A percentile compares a stretch with the other conserved stretches of the same genome.
Conservation (phyloP, 1,284 basidiomycete genomes). For the Leccinum cinnamomeum region DNA sequence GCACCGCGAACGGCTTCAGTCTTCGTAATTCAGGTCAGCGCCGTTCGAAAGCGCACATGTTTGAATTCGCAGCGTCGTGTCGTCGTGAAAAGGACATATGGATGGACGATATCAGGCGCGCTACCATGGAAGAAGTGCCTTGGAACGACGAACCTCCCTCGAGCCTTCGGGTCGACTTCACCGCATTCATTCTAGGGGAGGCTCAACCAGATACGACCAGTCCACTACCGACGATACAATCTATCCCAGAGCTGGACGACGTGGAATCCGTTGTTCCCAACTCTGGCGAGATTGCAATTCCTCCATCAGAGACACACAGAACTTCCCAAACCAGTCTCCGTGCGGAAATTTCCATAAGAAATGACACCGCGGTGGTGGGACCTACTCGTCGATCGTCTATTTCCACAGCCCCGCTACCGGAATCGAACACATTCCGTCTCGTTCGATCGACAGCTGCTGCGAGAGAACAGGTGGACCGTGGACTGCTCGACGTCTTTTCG, state of each 20-base stretch:
- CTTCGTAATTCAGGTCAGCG: constrained; percentile 87
- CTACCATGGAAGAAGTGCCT: too few species aligned
- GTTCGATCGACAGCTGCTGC: constrained; percentile 67
- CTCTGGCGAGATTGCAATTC: constrained; percentile 6
- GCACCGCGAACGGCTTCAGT: constrained; percentile 92
- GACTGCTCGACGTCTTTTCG: constrained; percentile 68
- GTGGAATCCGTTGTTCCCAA: constrained; percentile 22
- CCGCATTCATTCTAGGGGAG: constrained; percentile 36
- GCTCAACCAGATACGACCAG: constrained; percentile 41
- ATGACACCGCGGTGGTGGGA: constrained; percentile 22
- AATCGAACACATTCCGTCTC: constrained; percentile 62
- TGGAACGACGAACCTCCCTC: too few species aligned
- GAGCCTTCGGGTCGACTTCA: constrained; percentile 46
- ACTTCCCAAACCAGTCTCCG: too few species aligned
- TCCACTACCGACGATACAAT: constrained; percentile 58
- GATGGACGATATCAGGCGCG: too few species aligned
- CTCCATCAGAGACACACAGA: constrained; percentile 3
- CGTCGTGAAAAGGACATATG: too few species aligned
- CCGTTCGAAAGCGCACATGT: neutral
- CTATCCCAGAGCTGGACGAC: constrained; percentile 54
- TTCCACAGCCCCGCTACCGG: constrained; percentile 46
- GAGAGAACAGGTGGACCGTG: constrained; percentile 66
- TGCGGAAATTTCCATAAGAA: constrained; percentile 16
- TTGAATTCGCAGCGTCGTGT: too few species aligned
- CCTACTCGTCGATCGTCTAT: constrained; percentile 54